Percentiles rank a stretch among this genome's conserved stretches.
These are phyloP conservation scores for Pterulicium gracile DNA, from an alignment of 1,284 basidiomycete species.

Conservation along the genomic window DNA sequence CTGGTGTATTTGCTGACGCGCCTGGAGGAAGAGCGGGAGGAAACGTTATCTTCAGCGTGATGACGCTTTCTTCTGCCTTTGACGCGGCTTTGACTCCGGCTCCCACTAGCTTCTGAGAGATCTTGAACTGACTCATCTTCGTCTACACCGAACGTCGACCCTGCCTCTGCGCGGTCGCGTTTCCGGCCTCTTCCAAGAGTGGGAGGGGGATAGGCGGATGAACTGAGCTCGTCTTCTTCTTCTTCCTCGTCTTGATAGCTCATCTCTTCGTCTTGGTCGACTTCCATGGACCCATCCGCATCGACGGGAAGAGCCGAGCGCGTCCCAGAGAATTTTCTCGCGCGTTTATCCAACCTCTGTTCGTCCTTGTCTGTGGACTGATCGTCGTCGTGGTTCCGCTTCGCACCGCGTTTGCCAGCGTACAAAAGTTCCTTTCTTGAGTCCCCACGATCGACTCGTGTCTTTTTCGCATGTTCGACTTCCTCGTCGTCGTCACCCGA, in stretches of 20 bases:
- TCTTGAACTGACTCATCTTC: slow-evolving; percentile 33
- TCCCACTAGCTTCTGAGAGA: slow-evolving; percentile 20
- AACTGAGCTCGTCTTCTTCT: slow-evolving; percentile 18
- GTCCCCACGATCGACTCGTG: slow-evolving; percentile 36
- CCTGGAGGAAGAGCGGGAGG: neutral
- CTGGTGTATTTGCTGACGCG: no score
- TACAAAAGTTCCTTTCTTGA: slow-evolving; percentile 25
- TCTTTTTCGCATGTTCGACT: slow-evolving; percentile 38
- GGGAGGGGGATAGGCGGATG: slow-evolving; percentile 17
- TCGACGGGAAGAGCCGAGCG: slow-evolving; percentile 12
- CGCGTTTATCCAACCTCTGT: slow-evolving; percentile 30
- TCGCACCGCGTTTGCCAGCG: slow-evolving; percentile 29
- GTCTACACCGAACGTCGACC: slow-evolving; percentile 58
- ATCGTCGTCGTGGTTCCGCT: slow-evolving; percentile 32
- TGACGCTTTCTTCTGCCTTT: slow-evolving; percentile 25
- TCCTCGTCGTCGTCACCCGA: slow-evolving; percentile 26
- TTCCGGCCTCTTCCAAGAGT: slow-evolving; percentile 52
- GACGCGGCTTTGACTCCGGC: slow-evolving; percentile 33
- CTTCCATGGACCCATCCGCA: slow-evolving; percentile 11
- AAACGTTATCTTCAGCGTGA: neutral
- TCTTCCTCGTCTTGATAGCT: no score
- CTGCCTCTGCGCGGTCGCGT: slow-evolving; percentile 62
- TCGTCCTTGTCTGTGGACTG: slow-evolving; percentile 29
- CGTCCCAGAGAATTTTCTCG: slow-evolving; percentile 32
- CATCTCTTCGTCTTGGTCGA: slow-evolving; percentile 10